Percentiles rank a stretch among this genome's conserved stretches.
phyloP scores from a whole-genome alignment of 2,329 filamentous ascomycete species.

The Eutypa lata region DNA sequence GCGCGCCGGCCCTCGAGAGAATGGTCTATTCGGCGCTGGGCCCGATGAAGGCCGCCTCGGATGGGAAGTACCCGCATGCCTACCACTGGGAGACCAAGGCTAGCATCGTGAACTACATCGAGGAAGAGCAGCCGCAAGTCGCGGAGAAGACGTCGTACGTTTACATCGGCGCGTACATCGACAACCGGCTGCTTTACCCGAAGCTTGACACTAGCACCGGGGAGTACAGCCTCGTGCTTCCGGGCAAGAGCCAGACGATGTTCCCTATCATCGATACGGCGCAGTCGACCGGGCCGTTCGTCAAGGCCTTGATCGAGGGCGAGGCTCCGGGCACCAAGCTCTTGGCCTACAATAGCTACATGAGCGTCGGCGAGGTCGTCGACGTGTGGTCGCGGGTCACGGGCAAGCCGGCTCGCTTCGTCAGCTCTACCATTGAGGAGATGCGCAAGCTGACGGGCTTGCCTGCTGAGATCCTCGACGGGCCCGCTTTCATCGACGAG shows the following conservation, averaged over 20 bases:
- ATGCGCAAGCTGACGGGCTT: conserved; percentile 34
- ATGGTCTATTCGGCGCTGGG: background rate
- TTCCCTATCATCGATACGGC: conserved; percentile 39
- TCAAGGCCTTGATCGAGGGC: conserved; percentile 38
- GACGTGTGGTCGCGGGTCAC: conserved; percentile 34
- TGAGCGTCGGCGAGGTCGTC: conserved; percentile 30
- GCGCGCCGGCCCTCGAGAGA: background rate
- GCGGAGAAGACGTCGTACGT: background rate
- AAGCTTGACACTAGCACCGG: conserved; percentile 23
- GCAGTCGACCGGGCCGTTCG: conserved; percentile 40
- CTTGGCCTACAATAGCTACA: conserved; percentile 40
- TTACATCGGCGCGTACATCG: background rate
- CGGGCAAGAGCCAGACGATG: conserved; percentile 15
- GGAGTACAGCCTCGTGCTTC: conserved; percentile 30
- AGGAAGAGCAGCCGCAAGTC: background rate
- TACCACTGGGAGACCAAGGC: background rate
- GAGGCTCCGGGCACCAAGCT: conserved; percentile 38
- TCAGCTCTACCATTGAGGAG: conserved; percentile 25
- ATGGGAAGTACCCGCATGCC: background rate
- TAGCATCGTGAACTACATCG: background rate
- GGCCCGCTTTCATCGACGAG: conserved; percentile 19
- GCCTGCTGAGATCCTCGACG: conserved; percentile 33
- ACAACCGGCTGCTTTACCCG: conserved; percentile 20
- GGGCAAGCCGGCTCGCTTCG: conserved; percentile 31
- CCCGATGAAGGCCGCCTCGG: background rate